Percentiles rank a stretch among this genome's conserved stretches.
Evolutionary conservation across 805 yeast species (phyloP).

Genomic region (Alloascoidea hylecoeti): DNA sequence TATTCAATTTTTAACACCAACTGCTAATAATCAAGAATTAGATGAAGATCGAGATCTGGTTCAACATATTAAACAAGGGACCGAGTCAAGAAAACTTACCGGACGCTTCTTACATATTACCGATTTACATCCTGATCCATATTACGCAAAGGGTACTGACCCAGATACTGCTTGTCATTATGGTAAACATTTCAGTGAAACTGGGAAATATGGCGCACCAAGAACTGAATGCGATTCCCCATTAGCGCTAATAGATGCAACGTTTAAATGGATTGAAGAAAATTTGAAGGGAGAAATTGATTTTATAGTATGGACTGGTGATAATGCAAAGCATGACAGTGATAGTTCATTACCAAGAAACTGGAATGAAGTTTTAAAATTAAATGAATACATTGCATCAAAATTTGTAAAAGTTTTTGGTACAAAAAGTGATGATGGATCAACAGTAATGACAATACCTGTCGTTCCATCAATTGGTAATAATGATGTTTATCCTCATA

Average conservation of each 20-base stretch:
- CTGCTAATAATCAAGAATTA: too few relatives aligned
- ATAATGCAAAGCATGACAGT: constrained; percentile 70
- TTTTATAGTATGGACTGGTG: constrained; percentile 82
- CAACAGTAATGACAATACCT: constrained; percentile 20
- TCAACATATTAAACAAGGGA: too few relatives aligned
- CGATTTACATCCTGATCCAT: constrained; percentile 70
- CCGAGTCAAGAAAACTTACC: constrained; percentile 13
- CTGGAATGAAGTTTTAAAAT: constrained; percentile 50
- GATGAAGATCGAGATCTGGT: too few relatives aligned
- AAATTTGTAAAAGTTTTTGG: constrained; percentile 21
- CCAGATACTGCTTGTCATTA: constrained; percentile 41
- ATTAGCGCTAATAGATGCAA: constrained; percentile 36
- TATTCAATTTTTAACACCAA: too few relatives aligned
- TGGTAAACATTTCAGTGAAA: constrained; percentile 23
- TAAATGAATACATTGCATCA: constrained; percentile 44
- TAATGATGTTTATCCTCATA: constrained; percentile 79
- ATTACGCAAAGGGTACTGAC: constrained; percentile 36
- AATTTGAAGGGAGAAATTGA: constrained; percentile 63
- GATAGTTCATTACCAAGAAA: constrained; percentile 62
- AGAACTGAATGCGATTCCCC: constrained; percentile 68
- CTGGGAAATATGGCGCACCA: constrained; percentile 65
- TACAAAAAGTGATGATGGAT: not conserved
- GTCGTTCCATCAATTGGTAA: constrained; percentile 65
- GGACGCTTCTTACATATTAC: constrained; percentile 73
- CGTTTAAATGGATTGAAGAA: constrained; percentile 47